Conservation (phyloP, 305 asterid species). For the Plantago lanceolata region DNA sequence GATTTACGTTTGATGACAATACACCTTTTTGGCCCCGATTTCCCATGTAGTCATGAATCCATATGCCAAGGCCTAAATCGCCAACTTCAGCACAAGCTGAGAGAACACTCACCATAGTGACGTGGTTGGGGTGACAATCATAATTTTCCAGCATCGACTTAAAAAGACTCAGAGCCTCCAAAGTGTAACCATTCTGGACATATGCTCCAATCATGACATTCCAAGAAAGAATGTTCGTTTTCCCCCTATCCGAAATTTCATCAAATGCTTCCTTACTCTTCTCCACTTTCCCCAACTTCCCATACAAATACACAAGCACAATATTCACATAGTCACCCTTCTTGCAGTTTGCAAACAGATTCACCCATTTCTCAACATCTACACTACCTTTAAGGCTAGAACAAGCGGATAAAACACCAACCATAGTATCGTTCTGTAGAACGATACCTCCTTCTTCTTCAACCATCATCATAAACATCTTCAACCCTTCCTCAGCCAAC, state of each 20-base stretch:
- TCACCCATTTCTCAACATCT: constrained; percentile 45
- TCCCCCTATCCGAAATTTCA: constrained; percentile 43
- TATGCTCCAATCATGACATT: constrained; percentile 58
- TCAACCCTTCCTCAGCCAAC: constrained; percentile 43
- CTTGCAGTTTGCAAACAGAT: constrained; percentile 22
- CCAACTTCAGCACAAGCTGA: constrained; percentile 78
- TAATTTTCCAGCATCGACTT: constrained; percentile 41
- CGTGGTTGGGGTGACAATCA: constrained; percentile 57
- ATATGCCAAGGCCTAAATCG: constrained; percentile 52
- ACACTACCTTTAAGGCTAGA: constrained; percentile 34
- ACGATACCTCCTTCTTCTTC: constrained; percentile 34
- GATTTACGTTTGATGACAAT: constrained; percentile 47
- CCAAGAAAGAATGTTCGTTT: constrained; percentile 58
- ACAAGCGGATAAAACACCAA: constrained; percentile 65
- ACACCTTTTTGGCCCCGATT: constrained; percentile 36
- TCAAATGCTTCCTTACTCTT: constrained; percentile 54
- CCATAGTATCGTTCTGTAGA: constrained; percentile 62
- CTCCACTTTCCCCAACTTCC: constrained; percentile 46
- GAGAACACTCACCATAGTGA: constrained; percentile 68
- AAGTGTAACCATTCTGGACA: constrained; percentile 44
- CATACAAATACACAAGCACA: constrained; percentile 52
- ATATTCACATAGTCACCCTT: constrained; percentile 39
- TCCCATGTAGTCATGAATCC: constrained; percentile 58
- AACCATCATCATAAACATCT: constrained; percentile 38
- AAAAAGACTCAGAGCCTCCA: constrained; percentile 51